These are phyloP conservation scores for Lentinula guzmanii DNA, from an alignment of 768 basidiomycete species.

Conservation along the genomic window DNA sequence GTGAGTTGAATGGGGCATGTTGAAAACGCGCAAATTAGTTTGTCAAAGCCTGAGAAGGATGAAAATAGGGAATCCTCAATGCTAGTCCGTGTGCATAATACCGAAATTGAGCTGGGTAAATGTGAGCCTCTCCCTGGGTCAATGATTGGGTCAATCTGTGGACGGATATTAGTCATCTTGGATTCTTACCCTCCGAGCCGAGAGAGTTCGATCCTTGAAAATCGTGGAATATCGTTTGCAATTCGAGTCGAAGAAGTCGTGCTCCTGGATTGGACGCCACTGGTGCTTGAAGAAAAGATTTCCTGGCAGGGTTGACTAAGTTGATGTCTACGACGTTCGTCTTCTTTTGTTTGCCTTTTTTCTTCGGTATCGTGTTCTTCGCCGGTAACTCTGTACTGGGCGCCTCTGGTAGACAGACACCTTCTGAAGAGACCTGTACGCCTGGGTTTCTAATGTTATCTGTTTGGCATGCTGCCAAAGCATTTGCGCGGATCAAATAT, in stretches of 20 bases:
- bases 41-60: slow-evolving; percentile 1
- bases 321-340: not conserved
- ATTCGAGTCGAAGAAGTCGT: not conserved
- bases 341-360: not conserved
- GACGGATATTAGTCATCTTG: not conserved
- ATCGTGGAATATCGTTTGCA: not conserved
- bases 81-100: not conserved
- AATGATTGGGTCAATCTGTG: not conserved
- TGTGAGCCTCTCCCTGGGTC: not conserved
- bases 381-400: not conserved
- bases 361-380: not conserved
- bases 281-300: not conserved
- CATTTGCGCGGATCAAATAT: not conserved
- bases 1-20: not conserved
- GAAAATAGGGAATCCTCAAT: not conserved
- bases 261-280: not conserved
- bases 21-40: not conserved
- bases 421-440: not conserved
- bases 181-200: not conserved
- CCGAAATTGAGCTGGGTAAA: not conserved
- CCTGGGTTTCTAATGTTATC: not conserved
- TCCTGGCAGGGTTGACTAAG: not conserved
- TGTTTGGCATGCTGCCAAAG: not conserved
- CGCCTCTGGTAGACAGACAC: not conserved
- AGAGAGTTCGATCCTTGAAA: not conserved